phyloP scores from a whole-genome alignment of 306 rosid genomes.

The Cyamopsis tetragonoloba region DNA sequence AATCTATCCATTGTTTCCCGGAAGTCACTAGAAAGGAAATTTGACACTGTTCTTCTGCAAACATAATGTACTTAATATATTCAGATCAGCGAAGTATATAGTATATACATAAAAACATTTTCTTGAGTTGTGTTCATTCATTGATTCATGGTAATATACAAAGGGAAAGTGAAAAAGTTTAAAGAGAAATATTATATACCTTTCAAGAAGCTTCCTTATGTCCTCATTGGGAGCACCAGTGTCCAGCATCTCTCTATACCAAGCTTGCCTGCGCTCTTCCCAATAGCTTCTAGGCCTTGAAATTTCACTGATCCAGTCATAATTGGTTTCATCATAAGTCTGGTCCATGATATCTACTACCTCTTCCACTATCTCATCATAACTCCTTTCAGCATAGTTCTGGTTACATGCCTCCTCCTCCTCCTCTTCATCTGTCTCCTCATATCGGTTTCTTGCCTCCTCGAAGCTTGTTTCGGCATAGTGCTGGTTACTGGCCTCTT shows the following conservation, averaged over 20 bases:
- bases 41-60: conserved; percentile 78
- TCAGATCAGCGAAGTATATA: conserved; percentile 16
- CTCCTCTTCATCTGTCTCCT: too few relatives aligned
- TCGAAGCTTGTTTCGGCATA: conserved; percentile 15
- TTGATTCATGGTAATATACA: background rate
- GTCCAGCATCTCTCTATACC: conserved; percentile 81
- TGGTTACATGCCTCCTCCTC: conserved; percentile 30
- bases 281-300: conserved; percentile 86
- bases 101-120: background rate
- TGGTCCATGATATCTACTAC: conserved; percentile 32
- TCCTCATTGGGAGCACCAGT: conserved; percentile 60
- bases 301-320: conserved; percentile 72
- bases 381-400: conserved; percentile 29
- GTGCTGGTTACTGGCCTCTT: conserved; percentile 19
- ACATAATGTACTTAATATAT: conserved; percentile 1
- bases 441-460: too few relatives aligned
- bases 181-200: conserved; percentile 40
- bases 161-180: background rate
- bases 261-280: conserved; percentile 75
- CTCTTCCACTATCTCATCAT: conserved; percentile 42
- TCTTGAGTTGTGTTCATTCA: background rate
- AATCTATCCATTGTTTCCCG: conserved; percentile 66
- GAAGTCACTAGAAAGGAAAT: conserved; percentile 64
- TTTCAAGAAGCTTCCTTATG: conserved; percentile 67
- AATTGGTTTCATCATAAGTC: conserved; percentile 31